Evolutionary conservation across 352 stramenopile species (phyloP), one percentile per base, ranked within the genome.

Genomic region (Phytophthora hibernalis): DNA sequence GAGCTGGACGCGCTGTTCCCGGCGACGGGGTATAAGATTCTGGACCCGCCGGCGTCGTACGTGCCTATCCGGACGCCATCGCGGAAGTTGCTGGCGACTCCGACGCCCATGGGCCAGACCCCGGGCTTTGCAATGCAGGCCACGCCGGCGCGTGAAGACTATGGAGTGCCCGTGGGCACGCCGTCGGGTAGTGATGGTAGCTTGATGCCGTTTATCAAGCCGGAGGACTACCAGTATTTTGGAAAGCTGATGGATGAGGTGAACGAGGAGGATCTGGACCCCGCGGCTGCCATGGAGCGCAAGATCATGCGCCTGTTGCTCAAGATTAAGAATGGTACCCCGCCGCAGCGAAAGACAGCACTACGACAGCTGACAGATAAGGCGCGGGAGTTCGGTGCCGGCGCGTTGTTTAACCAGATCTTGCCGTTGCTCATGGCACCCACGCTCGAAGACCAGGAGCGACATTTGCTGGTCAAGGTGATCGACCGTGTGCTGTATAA

Each of bases 401-500:
- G 95, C 11, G 89, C 97, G 18, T 80, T 99, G 20, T 99, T 99
- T 75, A 98, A 99, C 82, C 97, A 99, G 81, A 99, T 99, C 54
- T 80, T 99, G 54, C 98, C 98, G 5, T 76, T 99, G 58, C 83
- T 99, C 15, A 99, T 99, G 97, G 98, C 95, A 15, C 97, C 97
- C 12, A 98, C 97, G 16, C 82, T 99, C 5, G 98, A 99, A 70
- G 97, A 99, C 78, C 98, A 99, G 72, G 97, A 99, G 69, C 87
- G 98, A 3, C 98, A 99, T 68, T 89, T 99, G 65, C 82, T 99
- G 12, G 97, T 99, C 24, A 99, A 99, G 76, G 97, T 99, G 15
- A 99, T 99, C 66, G 98, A 99, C 74, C 96, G 98, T 38, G 87
- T 99, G 26, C 75, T 99, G 28, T 99, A 99, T 85, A 99, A 99